A percentile compares a stretch with the other conserved stretches of the same genome.
Evolutionary conservation across 768 basidiomycete species (phyloP).

Genomic region (Collybia mongolica): DNA sequence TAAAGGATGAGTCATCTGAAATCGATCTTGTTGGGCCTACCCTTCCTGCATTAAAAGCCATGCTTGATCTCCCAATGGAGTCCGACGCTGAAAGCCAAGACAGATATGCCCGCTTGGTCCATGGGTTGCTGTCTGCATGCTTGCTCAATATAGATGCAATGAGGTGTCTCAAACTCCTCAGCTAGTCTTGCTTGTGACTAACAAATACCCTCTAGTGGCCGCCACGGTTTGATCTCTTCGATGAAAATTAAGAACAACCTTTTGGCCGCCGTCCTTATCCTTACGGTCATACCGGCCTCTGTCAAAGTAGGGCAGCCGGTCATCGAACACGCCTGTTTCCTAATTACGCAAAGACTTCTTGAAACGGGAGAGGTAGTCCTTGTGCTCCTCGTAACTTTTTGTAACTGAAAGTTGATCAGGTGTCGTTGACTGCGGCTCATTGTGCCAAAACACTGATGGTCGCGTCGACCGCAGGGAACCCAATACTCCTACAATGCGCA

Average conservation of each 20-base stretch:
- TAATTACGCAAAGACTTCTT: slow-evolving; percentile 78
- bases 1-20: slow-evolving; percentile 83
- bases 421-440: slow-evolving; percentile 83
- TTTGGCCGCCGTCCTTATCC: slow-evolving; percentile 77
- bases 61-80: slow-evolving; percentile 57
- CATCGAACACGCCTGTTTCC: slow-evolving; percentile 82
- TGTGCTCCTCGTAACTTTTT: neutral
- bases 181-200: too few species aligned
- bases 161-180: slow-evolving; percentile 52
- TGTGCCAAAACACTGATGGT: slow-evolving; percentile 83
- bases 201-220: slow-evolving; percentile 50
- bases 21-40: slow-evolving; percentile 80
- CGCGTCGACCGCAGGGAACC: slow-evolving; percentile 65
- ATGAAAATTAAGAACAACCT: slow-evolving; percentile 92
- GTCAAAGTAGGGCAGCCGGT: slow-evolving; percentile 70
- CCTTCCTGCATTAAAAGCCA: slow-evolving; percentile 72
- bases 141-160: slow-evolving; percentile 88
- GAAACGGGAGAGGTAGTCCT: slow-evolving; percentile 61
- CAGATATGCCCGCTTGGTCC: slow-evolving; percentile 59
- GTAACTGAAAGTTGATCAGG: slow-evolving; percentile 36
- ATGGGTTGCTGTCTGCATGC: slow-evolving; percentile 85
- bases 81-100: slow-evolving; percentile 40
- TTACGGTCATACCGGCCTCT: slow-evolving; percentile 73
- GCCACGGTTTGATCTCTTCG: slow-evolving; percentile 70
- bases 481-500: slow-evolving; percentile 68